phyloP scores from a whole-genome alignment of 192 early-diverging fungal genomes.

The Spizellomyces sp. region DNA sequence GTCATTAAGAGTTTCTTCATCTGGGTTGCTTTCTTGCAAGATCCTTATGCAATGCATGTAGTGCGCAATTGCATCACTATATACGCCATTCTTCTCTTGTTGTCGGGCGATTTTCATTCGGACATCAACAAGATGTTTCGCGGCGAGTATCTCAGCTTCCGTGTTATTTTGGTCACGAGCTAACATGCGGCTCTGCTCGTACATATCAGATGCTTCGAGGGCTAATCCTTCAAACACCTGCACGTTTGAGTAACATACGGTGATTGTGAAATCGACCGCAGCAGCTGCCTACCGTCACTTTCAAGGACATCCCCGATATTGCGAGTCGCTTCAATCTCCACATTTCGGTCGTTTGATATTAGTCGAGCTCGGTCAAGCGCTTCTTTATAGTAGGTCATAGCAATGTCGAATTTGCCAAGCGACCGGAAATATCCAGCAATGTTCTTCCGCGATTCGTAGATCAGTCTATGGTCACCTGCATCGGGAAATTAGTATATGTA shows the following conservation, averaged over 20 bases:
- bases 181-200: conserved; percentile 38
- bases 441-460: conserved; percentile 42
- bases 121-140: conserved; percentile 38
- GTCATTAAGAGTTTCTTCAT: conserved; percentile 34
- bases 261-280: not conserved
- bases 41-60: conserved; percentile 41
- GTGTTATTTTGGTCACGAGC: conserved; percentile 24
- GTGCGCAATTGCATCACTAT: conserved; percentile 41
- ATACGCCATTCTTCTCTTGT: conserved; percentile 26
- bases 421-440: conserved; percentile 41
- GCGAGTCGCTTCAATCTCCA: conserved; percentile 46
- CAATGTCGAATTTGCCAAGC: conserved; percentile 22
- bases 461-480: conserved; percentile 13
- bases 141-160: conserved; percentile 29
- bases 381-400: conserved; percentile 38
- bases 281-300: conserved; percentile 16
- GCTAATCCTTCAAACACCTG: conserved; percentile 16
- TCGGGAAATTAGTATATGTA: no score
- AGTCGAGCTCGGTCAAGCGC: conserved; percentile 32
- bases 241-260: not conserved
- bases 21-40: conserved; percentile 32
- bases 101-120: conserved; percentile 37
- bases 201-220: conserved; percentile 41
- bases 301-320: conserved; percentile 41
- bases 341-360: conserved; percentile 26